phyloP scores from a whole-genome alignment of 805 yeast species.

The Teunomyces barrocoloradensis region DNA sequence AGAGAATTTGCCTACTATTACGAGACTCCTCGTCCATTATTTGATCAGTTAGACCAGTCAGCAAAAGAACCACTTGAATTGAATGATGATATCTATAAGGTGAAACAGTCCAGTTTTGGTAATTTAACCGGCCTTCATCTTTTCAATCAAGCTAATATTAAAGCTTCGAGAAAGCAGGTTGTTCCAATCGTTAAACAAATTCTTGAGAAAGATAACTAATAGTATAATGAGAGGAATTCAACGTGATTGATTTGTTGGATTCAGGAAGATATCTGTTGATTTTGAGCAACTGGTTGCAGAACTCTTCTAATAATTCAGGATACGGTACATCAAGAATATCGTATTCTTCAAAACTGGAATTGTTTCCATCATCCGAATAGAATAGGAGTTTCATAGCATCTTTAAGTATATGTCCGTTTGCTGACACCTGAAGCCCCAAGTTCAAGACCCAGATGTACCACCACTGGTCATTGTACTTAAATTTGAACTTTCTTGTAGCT shows the following conservation, averaged over 20 bases:
- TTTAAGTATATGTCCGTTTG: conserved; percentile 12
- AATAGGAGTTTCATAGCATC: conserved; percentile 32
- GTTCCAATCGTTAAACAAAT: conserved; percentile 57
- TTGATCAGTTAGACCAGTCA: conserved; percentile 18
- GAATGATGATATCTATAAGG: conserved; percentile 22
- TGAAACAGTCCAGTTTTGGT: conserved; percentile 13
- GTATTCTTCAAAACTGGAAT: conserved; percentile 14
- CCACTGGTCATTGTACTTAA: conserved; percentile 11
- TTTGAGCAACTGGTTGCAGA: conserved; percentile 13
- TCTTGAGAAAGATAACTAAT: conserved; percentile 17
- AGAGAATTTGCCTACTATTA: conserved; percentile 34
- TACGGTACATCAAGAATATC: conserved; percentile 16
- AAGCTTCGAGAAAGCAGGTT: conserved; percentile 82
- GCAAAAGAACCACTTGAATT: conserved; percentile 23
- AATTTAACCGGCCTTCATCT: conserved; percentile 17
- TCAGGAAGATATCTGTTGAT: conserved; percentile 20
- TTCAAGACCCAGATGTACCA: conserved; percentile 36
- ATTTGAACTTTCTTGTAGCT: conserved; percentile 33
- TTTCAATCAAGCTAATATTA: conserved; percentile 47
- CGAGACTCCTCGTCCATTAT: conserved; percentile 12
- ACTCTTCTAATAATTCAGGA: conserved; percentile 13
- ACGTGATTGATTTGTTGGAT: conserved; percentile 9
- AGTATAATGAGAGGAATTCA: conserved; percentile 17
- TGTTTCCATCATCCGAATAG: conserved; percentile 7
- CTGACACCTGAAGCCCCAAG: conserved; percentile 30